phyloP scores from a whole-genome alignment of 2,329 filamentous ascomycete genomes.

The Cryphonectria radicalis region DNA sequence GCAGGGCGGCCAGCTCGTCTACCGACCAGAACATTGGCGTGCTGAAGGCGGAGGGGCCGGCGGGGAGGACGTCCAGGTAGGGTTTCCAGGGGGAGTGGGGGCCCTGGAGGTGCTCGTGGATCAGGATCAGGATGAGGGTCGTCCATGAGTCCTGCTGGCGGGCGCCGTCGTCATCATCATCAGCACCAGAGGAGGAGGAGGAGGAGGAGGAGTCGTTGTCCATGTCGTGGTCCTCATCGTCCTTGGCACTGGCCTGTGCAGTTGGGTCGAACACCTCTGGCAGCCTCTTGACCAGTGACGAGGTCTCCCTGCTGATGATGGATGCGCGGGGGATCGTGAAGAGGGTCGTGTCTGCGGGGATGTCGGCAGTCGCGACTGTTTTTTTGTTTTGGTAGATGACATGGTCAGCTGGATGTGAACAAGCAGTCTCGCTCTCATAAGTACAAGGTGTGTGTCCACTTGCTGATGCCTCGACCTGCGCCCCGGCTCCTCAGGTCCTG shows the following conservation, averaged over 20 bases:
- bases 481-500: conserved; percentile 54
- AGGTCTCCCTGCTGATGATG: conserved; percentile 76
- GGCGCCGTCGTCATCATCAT: conserved; percentile 44
- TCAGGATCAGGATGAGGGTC: conserved; percentile 73
- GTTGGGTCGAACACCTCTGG: conserved; percentile 54
- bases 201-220: conserved; percentile 44
- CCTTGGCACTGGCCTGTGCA: conserved; percentile 27
- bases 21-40: conserved; percentile 89
- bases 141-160: conserved; percentile 56
- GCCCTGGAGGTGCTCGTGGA: conserved; percentile 71
- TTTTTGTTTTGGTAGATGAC: neutral
- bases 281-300: conserved; percentile 63
- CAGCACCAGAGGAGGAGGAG: conserved; percentile 36
- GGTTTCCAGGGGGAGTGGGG: conserved; percentile 71
- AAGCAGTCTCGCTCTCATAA: too few relatives aligned
- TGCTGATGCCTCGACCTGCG: conserved; percentile 61
- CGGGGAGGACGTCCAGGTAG: conserved; percentile 72
- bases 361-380: conserved; percentile 72
- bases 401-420: neutral
- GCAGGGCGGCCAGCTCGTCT: conserved; percentile 70
- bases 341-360: conserved; percentile 74
- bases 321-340: conserved; percentile 77
- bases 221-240: conserved; percentile 37
- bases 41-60: conserved; percentile 66
- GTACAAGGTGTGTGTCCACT: conserved; percentile 28